Evolutionary conservation across 1,284 basidiomycete species (phyloP).

Genomic region (Termitomyces sp.): DNA sequence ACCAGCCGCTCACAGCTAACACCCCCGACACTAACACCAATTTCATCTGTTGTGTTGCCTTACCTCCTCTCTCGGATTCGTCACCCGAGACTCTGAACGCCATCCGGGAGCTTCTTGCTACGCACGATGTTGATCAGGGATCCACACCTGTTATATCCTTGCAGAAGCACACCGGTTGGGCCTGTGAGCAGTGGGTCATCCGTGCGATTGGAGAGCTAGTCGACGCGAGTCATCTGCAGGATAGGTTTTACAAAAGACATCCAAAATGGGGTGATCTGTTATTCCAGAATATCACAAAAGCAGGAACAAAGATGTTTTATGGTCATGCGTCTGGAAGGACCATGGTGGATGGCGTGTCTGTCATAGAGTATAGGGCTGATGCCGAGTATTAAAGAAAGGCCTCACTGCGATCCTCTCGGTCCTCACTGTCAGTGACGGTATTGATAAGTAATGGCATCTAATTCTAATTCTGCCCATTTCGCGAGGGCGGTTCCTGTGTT

Average conservation of each 20-base stretch:
- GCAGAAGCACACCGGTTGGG: not conserved
- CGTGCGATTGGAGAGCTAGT: not conserved
- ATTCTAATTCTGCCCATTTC: slow-evolving; percentile 38
- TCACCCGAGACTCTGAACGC: not conserved
- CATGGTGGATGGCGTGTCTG: not conserved
- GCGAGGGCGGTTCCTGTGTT: slow-evolving; percentile 64
- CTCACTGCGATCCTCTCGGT: no score
- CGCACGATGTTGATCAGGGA: not conserved
- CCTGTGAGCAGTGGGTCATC: slow-evolving; percentile 1
- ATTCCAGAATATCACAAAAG: slow-evolving; percentile 4
- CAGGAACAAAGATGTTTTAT: not conserved
- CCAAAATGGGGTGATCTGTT: slow-evolving; percentile 2
- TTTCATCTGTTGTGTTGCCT: not conserved
- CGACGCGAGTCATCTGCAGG: not conserved
- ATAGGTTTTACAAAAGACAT: slow-evolving; percentile 4
- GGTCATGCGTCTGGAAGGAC: not conserved
- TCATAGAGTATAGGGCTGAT: not conserved
- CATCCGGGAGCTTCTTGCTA: not conserved
- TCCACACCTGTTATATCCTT: not conserved
- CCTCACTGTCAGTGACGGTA: no score
- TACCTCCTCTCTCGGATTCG: not conserved
- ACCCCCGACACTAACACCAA: not conserved
- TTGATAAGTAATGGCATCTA: no score
- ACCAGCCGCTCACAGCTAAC: slow-evolving; percentile 3
- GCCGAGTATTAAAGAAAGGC: not conserved